These are phyloP conservation scores for Serendipita vermifera DNA, from an alignment of 768 basidiomycete genomes.

Conservation along the genomic window DNA sequence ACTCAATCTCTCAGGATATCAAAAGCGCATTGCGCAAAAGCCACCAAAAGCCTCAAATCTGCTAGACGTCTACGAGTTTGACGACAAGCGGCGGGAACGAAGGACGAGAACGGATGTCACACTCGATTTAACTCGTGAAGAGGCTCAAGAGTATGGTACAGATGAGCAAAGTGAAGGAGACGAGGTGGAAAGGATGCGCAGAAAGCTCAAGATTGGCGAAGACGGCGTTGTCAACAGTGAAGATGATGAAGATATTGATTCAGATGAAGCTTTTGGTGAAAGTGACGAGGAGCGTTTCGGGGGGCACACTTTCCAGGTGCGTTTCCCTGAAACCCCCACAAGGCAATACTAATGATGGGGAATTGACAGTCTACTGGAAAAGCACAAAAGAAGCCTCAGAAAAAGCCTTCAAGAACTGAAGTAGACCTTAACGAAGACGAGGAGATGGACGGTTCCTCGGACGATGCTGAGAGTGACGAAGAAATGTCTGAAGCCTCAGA, in stretches of 20 bases:
- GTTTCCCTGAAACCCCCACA: constrained; percentile 20
- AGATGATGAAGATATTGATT: constrained; percentile 79
- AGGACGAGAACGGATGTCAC: constrained; percentile 39
- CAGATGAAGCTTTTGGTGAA: constrained; percentile 73
- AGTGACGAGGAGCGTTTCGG: constrained; percentile 68
- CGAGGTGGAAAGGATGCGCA: constrained; percentile 17
- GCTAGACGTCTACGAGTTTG: constrained; percentile 54
- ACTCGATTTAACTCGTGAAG: constrained; percentile 45
- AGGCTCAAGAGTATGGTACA: constrained; percentile 23
- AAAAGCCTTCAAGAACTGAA: constrained; percentile 34
- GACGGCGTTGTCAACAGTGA: constrained; percentile 30
- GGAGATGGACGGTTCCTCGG: constrained; percentile 21
- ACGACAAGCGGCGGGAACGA: constrained; percentile 30
- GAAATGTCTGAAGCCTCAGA: constrained; percentile 24
- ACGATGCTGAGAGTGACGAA: constrained; percentile 21
- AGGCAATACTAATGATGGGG: not conserved
- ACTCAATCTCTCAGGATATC: not conserved
- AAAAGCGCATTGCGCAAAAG: not conserved
- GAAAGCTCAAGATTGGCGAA: constrained; percentile 28
- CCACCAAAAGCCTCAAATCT: constrained; percentile 13
- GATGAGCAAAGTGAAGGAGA: constrained; percentile 36
- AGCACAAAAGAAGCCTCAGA: constrained; percentile 21
- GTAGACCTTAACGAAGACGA: constrained; percentile 57
- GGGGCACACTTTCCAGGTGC: constrained; percentile 34
- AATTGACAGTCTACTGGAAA: constrained; percentile 17